A percentile compares a stretch with the other conserved stretches of the same genome.
Evolutionary conservation across 495 filamentous ascomycete species (phyloP).

Genomic region (Daldinia decipiens): DNA sequence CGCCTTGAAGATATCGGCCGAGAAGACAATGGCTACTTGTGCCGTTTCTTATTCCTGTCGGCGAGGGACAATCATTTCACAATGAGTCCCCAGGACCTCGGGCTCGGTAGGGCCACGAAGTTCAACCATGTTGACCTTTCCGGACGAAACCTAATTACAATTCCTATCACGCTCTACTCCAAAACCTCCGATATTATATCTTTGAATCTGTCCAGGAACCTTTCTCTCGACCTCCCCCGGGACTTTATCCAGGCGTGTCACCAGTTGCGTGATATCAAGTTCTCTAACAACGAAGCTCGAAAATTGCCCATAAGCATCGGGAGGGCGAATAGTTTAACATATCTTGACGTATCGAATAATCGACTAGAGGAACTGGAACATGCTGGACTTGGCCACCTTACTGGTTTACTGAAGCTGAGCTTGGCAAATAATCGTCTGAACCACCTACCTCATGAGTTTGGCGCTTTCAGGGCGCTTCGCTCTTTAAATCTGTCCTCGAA

Average conservation of each 20-base stretch:
- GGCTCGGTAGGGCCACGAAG: slow-evolving; percentile 80
- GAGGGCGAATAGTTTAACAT: slow-evolving; percentile 81
- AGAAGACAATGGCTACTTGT: slow-evolving; percentile 96
- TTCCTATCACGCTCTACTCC: slow-evolving; percentile 92
- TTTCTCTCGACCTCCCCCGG: slow-evolving; percentile 90
- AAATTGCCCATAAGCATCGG: slow-evolving; percentile 86
- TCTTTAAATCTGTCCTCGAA: slow-evolving; percentile 94
- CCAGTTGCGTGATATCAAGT: slow-evolving; percentile 94
- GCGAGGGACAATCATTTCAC: slow-evolving; percentile 84
- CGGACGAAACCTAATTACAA: slow-evolving; percentile 91
- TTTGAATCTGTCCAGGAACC: slow-evolving; percentile 89
- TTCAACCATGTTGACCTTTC: slow-evolving; percentile 92
- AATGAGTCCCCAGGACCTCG: slow-evolving; percentile 70
- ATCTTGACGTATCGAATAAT: slow-evolving; percentile 95
- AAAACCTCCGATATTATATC: slow-evolving; percentile 93
- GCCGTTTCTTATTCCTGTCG: slow-evolving; percentile 93
- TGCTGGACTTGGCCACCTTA: slow-evolving; percentile 68
- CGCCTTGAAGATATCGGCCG: slow-evolving; percentile 93
- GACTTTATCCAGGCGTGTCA: slow-evolving; percentile 96
- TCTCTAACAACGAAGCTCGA: slow-evolving; percentile 88
- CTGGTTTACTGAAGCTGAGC: slow-evolving; percentile 87
- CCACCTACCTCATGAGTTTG: slow-evolving; percentile 81
- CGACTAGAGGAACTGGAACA: slow-evolving; percentile 85
- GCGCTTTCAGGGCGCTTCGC: slow-evolving; percentile 76
- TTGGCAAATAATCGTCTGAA: slow-evolving; percentile 91